phyloP scores from a whole-genome alignment of 169 alveolate genomes.

The Besnoitia besnoiti region DNA sequence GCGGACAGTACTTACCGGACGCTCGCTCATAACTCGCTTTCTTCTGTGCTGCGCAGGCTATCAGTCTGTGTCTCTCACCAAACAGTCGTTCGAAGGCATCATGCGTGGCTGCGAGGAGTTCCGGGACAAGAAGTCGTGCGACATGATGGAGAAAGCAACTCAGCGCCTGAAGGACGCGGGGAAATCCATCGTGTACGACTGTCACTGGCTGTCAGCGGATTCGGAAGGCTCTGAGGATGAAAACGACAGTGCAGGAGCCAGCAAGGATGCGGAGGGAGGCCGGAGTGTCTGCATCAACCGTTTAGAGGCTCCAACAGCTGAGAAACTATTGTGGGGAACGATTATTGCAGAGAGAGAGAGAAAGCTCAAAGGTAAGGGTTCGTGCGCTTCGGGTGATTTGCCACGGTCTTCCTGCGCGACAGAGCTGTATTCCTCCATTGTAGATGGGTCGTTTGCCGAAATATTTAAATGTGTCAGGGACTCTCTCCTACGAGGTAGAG shows the following conservation, averaged over 20 bases:
- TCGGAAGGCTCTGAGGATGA: neutral
- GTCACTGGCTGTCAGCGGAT: conserved; percentile 26
- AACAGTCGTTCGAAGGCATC: conserved; percentile 48
- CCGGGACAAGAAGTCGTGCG: conserved; percentile 45
- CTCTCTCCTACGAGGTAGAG: too few species aligned
- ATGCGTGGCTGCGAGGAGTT: conserved; percentile 65
- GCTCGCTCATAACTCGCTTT: neutral
- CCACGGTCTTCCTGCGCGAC: too few species aligned
- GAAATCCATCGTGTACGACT: neutral
- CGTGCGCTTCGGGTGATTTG: too few species aligned
- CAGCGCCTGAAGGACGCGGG: neutral
- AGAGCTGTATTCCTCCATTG: too few species aligned
- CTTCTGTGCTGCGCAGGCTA: conserved; percentile 43
- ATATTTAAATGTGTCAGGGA: too few species aligned
- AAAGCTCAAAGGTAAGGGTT: conserved; percentile 40
- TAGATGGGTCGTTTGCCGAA: too few species aligned
- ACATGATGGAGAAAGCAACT: conserved; percentile 36
- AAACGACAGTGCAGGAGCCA: neutral
- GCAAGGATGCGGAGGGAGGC: conserved; percentile 31
- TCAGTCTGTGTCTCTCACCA: conserved; percentile 18
- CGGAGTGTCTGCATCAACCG: conserved; percentile 44
- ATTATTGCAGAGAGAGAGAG: conserved; percentile 52
- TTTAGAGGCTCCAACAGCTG: conserved; percentile 44
- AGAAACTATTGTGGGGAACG: conserved; percentile 50
- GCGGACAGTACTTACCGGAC: too few species aligned